phyloP scores from a whole-genome alignment of 176 grass and related monocot species.

The Aegilops longissima region DNA sequence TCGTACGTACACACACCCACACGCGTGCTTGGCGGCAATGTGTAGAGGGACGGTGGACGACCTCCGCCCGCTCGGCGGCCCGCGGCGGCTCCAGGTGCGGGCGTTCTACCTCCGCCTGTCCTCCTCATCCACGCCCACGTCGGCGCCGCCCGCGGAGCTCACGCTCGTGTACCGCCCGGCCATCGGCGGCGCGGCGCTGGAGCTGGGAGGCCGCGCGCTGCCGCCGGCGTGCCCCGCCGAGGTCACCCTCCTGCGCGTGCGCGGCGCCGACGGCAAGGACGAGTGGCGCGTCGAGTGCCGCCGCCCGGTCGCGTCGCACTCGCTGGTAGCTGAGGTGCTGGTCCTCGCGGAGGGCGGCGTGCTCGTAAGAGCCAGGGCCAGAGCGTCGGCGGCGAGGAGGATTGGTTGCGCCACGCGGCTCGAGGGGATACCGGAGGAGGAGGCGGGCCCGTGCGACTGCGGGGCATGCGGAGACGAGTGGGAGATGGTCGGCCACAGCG shows the following conservation, averaged over 20 bases:
- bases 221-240: conserved; percentile 33
- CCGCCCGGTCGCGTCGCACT: neutral
- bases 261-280: neutral
- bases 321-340: conserved; percentile 25
- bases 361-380: conserved; percentile 28
- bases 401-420: neutral
- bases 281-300: conserved; percentile 48
- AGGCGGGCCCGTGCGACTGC: too few relatives aligned
- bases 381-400: neutral
- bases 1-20: too few relatives aligned
- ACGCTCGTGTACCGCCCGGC: conserved; percentile 47
- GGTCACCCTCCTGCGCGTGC: conserved; percentile 25
- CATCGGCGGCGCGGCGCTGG: conserved; percentile 45
- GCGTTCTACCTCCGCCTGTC: conserved; percentile 55
- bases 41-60: conserved; percentile 31
- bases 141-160: neutral
- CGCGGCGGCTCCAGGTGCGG: conserved; percentile 26
- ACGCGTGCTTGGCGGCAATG: too few relatives aligned
- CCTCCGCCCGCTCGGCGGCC: neutral
- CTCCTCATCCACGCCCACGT: neutral
- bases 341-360: conserved; percentile 34
- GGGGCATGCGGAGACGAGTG: neutral
- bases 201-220: conserved; percentile 30
- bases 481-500: too few relatives aligned
- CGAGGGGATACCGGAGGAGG: too few relatives aligned